phyloP scores from a whole-genome alignment of 768 basidiomycete genomes.

The Kondoa malvinella region DNA sequence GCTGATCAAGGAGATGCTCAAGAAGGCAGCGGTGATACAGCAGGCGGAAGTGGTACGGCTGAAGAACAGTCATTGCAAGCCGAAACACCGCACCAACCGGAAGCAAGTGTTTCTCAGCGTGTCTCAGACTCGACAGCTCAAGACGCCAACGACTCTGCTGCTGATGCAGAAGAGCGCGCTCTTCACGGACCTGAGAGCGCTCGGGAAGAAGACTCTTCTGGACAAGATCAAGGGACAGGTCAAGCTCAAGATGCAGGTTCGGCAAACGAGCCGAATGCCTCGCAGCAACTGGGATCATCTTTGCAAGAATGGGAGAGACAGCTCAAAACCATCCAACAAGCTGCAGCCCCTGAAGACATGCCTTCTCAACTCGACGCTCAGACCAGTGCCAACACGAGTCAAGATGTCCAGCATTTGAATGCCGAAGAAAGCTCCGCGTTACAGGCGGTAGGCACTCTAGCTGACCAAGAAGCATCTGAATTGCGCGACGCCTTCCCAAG shows the following conservation, averaged over 20 bases:
- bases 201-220: conserved; percentile 13
- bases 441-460: not conserved
- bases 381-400: not conserved
- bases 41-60: not conserved
- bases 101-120: not conserved
- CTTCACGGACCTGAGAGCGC: not conserved
- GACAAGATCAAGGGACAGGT: conserved; percentile 10
- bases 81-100: not conserved
- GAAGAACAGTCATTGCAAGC: not conserved
- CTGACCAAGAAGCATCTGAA: not conserved
- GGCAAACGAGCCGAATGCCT: conserved; percentile 38
- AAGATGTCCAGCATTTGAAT: conserved; percentile 15
- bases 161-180: conserved; percentile 7
- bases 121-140: not conserved
- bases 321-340: conserved; percentile 60
- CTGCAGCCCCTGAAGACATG: conserved; percentile 31
- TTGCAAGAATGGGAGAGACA: conserved; percentile 62
- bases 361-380: not conserved
- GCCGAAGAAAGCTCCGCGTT: not conserved
- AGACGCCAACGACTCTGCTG: not conserved
- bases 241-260: not conserved
- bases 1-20: conserved; percentile 1
- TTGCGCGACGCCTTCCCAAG: not conserved
- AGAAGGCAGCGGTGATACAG: not conserved
- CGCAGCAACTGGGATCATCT: conserved; percentile 69